These are phyloP conservation scores for Thielaviopsis ethacetica DNA, from an alignment of 2,329 filamentous ascomycete species.

Conservation along the genomic window DNA sequence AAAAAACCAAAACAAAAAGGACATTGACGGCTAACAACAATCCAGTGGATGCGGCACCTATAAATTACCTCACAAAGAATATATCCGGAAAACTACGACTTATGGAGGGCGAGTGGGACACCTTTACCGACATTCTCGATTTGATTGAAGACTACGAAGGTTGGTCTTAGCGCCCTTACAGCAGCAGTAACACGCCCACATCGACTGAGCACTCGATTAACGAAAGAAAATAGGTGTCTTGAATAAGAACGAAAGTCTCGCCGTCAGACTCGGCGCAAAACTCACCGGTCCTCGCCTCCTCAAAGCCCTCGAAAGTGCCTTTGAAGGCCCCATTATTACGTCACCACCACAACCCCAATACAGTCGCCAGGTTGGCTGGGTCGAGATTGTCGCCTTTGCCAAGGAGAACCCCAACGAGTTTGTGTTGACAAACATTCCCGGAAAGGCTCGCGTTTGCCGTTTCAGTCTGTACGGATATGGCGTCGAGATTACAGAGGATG, in stretches of 20 bases:
- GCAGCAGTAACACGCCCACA: not conserved
- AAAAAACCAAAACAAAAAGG: no score
- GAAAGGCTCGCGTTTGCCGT: slow-evolving; percentile 58
- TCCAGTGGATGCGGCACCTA: slow-evolving; percentile 16
- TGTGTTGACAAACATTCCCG: slow-evolving; percentile 49
- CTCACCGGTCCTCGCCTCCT: slow-evolving; percentile 69
- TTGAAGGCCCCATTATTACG: slow-evolving; percentile 58
- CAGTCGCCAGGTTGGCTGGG: slow-evolving; percentile 49
- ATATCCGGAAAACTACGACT: slow-evolving; percentile 30
- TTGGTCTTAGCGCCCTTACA: slow-evolving; percentile 16
- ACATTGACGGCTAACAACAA: not conserved
- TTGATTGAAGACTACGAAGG: slow-evolving; percentile 66
- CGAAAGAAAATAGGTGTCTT: slow-evolving; percentile 41
- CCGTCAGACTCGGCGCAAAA: slow-evolving; percentile 68
- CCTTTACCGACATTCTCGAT: slow-evolving; percentile 54
- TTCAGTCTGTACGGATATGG: slow-evolving; percentile 68
- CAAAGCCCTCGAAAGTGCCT: slow-evolving; percentile 72
- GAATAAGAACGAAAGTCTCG: slow-evolving; percentile 72
- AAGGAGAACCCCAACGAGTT: slow-evolving; percentile 68
- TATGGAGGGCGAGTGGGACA: slow-evolving; percentile 42
- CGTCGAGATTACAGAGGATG: slow-evolving; percentile 76
- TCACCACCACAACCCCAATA: slow-evolving; percentile 36
- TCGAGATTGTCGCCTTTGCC: slow-evolving; percentile 74
- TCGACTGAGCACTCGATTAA: not conserved
- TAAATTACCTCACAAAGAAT: slow-evolving; percentile 37